Conservation (phyloP, 2,329 filamentous ascomycete species). For the Colletotrichum gloeosporioides region DNA sequence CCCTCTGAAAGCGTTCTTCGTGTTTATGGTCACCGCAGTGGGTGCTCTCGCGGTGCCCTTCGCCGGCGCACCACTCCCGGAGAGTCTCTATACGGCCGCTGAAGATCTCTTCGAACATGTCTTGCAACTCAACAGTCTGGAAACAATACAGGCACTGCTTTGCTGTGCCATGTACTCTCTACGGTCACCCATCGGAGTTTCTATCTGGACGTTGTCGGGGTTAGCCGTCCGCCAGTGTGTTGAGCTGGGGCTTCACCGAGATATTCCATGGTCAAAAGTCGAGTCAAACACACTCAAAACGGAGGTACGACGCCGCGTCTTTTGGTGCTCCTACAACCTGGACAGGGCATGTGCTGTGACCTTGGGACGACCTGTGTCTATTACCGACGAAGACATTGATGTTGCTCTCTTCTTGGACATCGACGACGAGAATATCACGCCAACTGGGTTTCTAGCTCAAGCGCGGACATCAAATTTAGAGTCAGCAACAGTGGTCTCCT, state of each 20-base stretch:
- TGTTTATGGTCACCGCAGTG: neutral
- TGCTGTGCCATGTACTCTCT: conserved; percentile 33
- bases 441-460: neutral
- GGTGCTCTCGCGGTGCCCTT: neutral
- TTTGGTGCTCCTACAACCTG: neutral
- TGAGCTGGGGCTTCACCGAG: conserved; percentile 35
- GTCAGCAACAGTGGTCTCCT: neutral
- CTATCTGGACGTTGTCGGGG: conserved; percentile 33
- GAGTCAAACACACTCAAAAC: neutral
- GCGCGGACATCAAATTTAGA: neutral
- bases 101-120: neutral
- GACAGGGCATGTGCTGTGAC: neutral
- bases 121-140: conserved; percentile 25
- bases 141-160: conserved; percentile 33
- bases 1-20: neutral
- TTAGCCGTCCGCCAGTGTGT: conserved; percentile 35
- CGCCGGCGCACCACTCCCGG: neutral
- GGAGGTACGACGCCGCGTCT: neutral
- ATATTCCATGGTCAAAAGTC: neutral
- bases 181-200: conserved; percentile 28
- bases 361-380: neutral
- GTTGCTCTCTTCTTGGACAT: neutral
- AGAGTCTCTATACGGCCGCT: neutral
- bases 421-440: neutral
- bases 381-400: neutral